A percentile compares a stretch with the other conserved stretches of the same genome.
Evolutionary conservation across 495 filamentous ascomycete genomes (phyloP).

Genomic region (Penicillium paradoxum): DNA sequence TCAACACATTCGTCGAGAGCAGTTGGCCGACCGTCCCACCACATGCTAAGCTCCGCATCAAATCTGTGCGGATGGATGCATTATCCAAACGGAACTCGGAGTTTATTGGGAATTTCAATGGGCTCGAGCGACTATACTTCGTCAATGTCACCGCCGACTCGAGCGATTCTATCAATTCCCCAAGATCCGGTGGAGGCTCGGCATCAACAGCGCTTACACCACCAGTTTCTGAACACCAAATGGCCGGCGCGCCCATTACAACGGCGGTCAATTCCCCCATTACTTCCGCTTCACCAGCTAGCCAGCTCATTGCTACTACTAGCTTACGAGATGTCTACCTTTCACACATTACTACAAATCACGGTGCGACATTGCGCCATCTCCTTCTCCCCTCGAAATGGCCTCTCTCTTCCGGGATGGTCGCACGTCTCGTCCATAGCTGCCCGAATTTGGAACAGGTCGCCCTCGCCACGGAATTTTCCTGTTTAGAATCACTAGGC

Average conservation of each 20-base stretch:
- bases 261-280: slow-evolving; percentile 20
- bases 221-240: slow-evolving; percentile 19
- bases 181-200: slow-evolving; percentile 12
- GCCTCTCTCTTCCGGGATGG: slow-evolving; percentile 44
- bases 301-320: slow-evolving; percentile 18
- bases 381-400: slow-evolving; percentile 55
- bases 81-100: slow-evolving; percentile 37
- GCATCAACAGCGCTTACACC: slow-evolving; percentile 27
- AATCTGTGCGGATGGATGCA: slow-evolving; percentile 39
- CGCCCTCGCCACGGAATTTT: slow-evolving; percentile 42
- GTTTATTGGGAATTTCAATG: slow-evolving; percentile 33
- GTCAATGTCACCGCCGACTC: slow-evolving; percentile 34
- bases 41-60: slow-evolving; percentile 26
- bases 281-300: slow-evolving; percentile 22
- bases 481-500: slow-evolving; percentile 38
- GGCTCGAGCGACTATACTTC: slow-evolving; percentile 44
- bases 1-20: slow-evolving; percentile 52
- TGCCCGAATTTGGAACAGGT: slow-evolving; percentile 59
- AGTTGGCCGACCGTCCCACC: slow-evolving; percentile 40
- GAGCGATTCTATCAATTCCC: slow-evolving; percentile 27
- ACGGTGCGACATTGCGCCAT: slow-evolving; percentile 49
- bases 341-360: slow-evolving; percentile 40
- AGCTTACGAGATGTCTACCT: slow-evolving; percentile 43
- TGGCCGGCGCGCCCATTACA: slow-evolving; percentile 5
- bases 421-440: slow-evolving; percentile 47